phyloP scores from a whole-genome alignment of 768 basidiomycete genomes.

The Naganishia antarctica region DNA sequence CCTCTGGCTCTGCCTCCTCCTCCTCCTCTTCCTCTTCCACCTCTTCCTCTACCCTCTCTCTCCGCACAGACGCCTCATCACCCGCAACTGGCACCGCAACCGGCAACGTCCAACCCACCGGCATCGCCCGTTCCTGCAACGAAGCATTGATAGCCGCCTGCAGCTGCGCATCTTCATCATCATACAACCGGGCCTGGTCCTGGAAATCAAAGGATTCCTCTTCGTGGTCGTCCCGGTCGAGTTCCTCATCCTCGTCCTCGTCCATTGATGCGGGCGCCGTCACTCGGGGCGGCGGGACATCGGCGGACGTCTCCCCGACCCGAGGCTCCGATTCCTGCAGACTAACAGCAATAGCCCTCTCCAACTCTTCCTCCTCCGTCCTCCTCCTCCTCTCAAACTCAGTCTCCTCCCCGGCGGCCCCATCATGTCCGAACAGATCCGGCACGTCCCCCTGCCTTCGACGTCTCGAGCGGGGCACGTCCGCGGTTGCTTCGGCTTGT shows the following conservation, averaged over 20 bases:
- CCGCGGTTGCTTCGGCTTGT: slow-evolving; percentile 3
- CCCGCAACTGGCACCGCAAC: background rate
- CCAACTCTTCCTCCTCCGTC: slow-evolving; percentile 25
- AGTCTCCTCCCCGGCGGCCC: slow-evolving; percentile 3
- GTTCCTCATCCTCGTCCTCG: slow-evolving; percentile 22
- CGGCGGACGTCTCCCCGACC: background rate
- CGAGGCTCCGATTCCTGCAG: slow-evolving; percentile 18
- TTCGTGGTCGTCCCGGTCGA: slow-evolving; percentile 5
- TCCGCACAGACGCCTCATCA: too few relatives aligned
- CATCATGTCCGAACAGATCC: slow-evolving; percentile 17
- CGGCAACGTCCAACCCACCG: background rate
- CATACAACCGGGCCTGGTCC: slow-evolving; percentile 45
- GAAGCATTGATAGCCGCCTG: slow-evolving; percentile 80
- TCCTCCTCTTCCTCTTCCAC: slow-evolving; percentile 7
- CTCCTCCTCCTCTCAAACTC: slow-evolving; percentile 16
- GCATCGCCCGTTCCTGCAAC: slow-evolving; percentile 33
- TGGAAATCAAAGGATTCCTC: slow-evolving; percentile 15
- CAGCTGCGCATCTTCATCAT: slow-evolving; percentile 80
- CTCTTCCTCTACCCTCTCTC: background rate
- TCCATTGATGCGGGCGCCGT: background rate
- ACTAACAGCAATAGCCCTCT: slow-evolving; percentile 22
- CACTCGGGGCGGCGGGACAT: too few relatives aligned
- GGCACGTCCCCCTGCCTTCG: slow-evolving; percentile 24
- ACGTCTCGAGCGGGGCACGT: background rate
- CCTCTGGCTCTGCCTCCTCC: slow-evolving; percentile 19